A percentile compares a stretch with the other conserved stretches of the same genome.
phyloP scores from a whole-genome alignment of 305 asterid genomes.

The Fraxinus floribunda region DNA sequence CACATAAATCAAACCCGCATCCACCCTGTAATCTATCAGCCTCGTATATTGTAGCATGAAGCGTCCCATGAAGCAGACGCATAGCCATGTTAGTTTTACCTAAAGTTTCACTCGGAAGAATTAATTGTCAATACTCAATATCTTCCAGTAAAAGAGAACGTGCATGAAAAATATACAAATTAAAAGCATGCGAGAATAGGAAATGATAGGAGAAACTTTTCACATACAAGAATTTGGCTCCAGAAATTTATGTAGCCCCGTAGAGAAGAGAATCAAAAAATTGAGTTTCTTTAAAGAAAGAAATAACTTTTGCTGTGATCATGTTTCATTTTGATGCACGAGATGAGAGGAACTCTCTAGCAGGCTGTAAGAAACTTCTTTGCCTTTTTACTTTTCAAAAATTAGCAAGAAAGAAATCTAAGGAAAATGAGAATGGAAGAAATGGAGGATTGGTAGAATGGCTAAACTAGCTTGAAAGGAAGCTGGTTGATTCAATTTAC shows the following conservation, averaged over 20 bases:
- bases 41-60: constrained; percentile 59
- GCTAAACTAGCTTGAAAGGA: constrained; percentile 15
- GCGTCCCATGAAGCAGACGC: constrained; percentile 79
- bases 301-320: constrained; percentile 31
- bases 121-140: not conserved
- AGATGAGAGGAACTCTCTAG: not conserved
- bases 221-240: not conserved
- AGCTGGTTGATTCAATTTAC: not conserved
- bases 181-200: not conserved
- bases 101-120: not conserved
- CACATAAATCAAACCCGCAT: constrained; percentile 36
- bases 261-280: constrained; percentile 23
- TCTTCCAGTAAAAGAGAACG: not conserved
- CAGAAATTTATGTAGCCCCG: not conserved
- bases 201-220: not conserved
- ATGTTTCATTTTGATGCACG: constrained; percentile 4
- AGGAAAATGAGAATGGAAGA: constrained; percentile 16
- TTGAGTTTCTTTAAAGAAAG: constrained; percentile 37
- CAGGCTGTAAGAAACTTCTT: not conserved
- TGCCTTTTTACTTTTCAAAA: constrained; percentile 15
- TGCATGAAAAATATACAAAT: not conserved
- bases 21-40: constrained; percentile 51
- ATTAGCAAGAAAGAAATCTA: constrained; percentile 28
- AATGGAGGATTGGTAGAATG: constrained; percentile 19
- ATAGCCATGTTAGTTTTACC: constrained; percentile 37